Percentiles rank a stretch among this genome's conserved stretches.
These are phyloP conservation scores for Brachypodium distachyon DNA, from an alignment of 202 grass and related monocot genomes.

Conservation along the genomic window DNA sequence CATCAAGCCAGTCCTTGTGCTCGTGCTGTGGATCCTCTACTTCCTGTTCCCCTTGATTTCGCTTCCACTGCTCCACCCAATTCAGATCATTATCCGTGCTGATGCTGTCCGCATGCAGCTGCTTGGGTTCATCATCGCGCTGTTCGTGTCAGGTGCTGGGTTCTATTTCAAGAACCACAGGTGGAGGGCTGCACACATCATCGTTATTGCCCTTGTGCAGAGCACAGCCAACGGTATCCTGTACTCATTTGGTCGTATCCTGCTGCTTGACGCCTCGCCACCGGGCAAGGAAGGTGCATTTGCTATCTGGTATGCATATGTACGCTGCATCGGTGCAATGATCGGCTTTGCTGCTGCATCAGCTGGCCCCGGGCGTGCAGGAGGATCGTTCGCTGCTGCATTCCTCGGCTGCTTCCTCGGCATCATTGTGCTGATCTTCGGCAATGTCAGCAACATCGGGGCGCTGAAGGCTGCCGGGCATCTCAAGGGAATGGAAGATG, in stretches of 20 bases:
- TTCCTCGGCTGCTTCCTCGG: constrained; percentile 80
- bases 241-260: constrained; percentile 54
- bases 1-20: constrained; percentile 67
- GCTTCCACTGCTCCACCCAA: constrained; percentile 56
- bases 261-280: constrained; percentile 67
- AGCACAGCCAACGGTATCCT: constrained; percentile 67
- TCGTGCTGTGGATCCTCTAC: constrained; percentile 78
- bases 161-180: constrained; percentile 73
- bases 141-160: constrained; percentile 66
- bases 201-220: constrained; percentile 63
- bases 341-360: constrained; percentile 67
- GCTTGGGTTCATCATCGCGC: constrained; percentile 72
- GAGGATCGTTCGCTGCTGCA: constrained; percentile 53
- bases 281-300: constrained; percentile 86
- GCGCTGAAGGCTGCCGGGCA: constrained; percentile 58
- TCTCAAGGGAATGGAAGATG: constrained; percentile 57
- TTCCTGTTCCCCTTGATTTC: constrained; percentile 69
- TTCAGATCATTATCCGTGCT: constrained; percentile 71
- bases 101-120: constrained; percentile 88
- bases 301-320: constrained; percentile 54
- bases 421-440: constrained; percentile 72
- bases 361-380: constrained; percentile 47
- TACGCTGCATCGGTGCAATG: constrained; percentile 41
- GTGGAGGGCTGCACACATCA: constrained; percentile 61
- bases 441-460: constrained; percentile 67